Percentiles rank a stretch among this genome's conserved stretches.
Conservation (phyloP, 805 yeast species). For the Yarrowia deformans region DNA sequence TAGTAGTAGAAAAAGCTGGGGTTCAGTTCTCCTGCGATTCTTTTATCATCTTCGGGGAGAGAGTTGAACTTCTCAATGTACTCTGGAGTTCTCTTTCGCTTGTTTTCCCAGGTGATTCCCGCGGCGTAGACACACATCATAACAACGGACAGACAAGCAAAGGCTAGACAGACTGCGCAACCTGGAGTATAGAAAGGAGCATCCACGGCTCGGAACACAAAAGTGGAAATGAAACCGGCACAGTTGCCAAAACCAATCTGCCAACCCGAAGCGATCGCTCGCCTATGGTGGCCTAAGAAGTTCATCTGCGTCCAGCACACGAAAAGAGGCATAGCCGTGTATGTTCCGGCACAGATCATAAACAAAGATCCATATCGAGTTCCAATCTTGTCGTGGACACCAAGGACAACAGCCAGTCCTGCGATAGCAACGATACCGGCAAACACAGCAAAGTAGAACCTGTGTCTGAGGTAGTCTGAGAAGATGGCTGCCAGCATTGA, state of each 20-base stretch:
- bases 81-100: slow-evolving; percentile 42
- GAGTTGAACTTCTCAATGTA: slow-evolving; percentile 36
- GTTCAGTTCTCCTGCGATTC: slow-evolving; percentile 48
- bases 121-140: slow-evolving; percentile 49
- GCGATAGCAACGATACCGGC: slow-evolving; percentile 54
- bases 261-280: slow-evolving; percentile 64
- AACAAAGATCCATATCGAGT: slow-evolving; percentile 71
- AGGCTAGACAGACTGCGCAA: slow-evolving; percentile 59
- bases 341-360: slow-evolving; percentile 64
- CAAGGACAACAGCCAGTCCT: slow-evolving; percentile 66
- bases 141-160: slow-evolving; percentile 51
- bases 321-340: slow-evolving; percentile 69
- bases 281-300: slow-evolving; percentile 67
- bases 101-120: slow-evolving; percentile 48
- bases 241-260: slow-evolving; percentile 76
- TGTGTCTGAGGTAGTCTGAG: slow-evolving; percentile 62
- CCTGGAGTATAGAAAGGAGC: slow-evolving; percentile 69
- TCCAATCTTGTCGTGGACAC: slow-evolving; percentile 52
- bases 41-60: slow-evolving; percentile 41
- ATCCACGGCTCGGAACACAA: slow-evolving; percentile 60
- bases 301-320: slow-evolving; percentile 73
- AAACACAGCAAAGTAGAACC: slow-evolving; percentile 47
- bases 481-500: slow-evolving; percentile 65
- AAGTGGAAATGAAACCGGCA: slow-evolving; percentile 73
- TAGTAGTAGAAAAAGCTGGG: slow-evolving; percentile 43